A percentile compares a stretch with the other conserved stretches of the same genome.
Conservation (phyloP, 169 alveolate genomes). For the Babesia bigemina region DNA sequence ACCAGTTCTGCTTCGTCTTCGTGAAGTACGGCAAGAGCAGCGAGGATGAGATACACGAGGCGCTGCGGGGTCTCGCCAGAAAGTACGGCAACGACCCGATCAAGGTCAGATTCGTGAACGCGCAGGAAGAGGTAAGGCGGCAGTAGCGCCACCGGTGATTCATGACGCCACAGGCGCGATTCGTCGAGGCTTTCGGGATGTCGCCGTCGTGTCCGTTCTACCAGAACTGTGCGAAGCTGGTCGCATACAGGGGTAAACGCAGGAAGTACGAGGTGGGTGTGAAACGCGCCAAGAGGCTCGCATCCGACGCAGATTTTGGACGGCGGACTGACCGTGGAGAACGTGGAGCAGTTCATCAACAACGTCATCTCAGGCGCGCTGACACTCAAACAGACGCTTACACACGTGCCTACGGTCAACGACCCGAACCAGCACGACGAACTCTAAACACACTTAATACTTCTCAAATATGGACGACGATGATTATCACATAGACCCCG, state of each 20-base stretch:
- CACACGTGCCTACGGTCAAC: slow-evolving; percentile 40
- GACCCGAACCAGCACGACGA: slow-evolving; percentile 28
- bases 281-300: not conserved
- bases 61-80: slow-evolving; percentile 68
- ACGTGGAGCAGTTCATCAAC: slow-evolving; percentile 57
- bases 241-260: slow-evolving; percentile 66
- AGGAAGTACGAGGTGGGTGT: slow-evolving; percentile 50
- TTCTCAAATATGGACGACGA: slow-evolving; percentile 46
- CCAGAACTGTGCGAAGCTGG: slow-evolving; percentile 53
- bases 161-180: slow-evolving; percentile 6
- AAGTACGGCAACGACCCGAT: slow-evolving; percentile 74
- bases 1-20: slow-evolving; percentile 69
- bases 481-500: slow-evolving; percentile 59
- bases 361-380: slow-evolving; percentile 63
- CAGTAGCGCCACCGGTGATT: not conserved
- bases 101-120: slow-evolving; percentile 68
- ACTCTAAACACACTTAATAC: slow-evolving; percentile 6
- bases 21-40: slow-evolving; percentile 37
- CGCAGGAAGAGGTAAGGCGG: slow-evolving; percentile 44
- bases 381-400: slow-evolving; percentile 26
- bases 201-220: slow-evolving; percentile 42
- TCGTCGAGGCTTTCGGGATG: slow-evolving; percentile 52
- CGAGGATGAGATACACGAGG: slow-evolving; percentile 58
- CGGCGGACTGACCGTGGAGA: slow-evolving; percentile 20
- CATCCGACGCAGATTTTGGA: slow-evolving; percentile 44